Base-by-base conservation (phyloP, 163 green algal species). In the Volvox carteri region DNA sequence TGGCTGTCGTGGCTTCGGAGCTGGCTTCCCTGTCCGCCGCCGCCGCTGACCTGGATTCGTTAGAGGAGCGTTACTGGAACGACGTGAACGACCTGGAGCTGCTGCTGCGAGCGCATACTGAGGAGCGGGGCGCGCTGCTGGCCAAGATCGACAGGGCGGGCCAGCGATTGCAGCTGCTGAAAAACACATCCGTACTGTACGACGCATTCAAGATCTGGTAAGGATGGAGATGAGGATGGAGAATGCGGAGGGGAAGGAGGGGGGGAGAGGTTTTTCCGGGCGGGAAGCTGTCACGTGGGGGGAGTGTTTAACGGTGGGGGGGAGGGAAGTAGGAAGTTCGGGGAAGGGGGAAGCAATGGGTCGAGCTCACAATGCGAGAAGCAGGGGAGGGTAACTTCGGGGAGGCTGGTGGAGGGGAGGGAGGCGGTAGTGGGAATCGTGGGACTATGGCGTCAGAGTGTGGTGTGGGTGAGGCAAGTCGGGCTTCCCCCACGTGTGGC, bases 201-300 rank as follows among this genome's bases (percentile, higher is more conserved):
- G 96, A 98, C 78, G 94, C 95, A 1, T 99, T 99, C 84, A 94
- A 97, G 78, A 99, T 99, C 65, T 99, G 97, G 96, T 95, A 74
- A 9, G 92, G 37, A 23, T 21, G 70, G 70, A 3, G 39, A 19
- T 12, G 4, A 14, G 68, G 19, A 33, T 33, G 37, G 19, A 39
- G 68, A 52, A 39, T 28, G 8, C 30, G 65, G 19, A 37, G 58
- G 58, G 58, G 58, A 37, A 33, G 14, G 58, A 23, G 11, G 58
- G 58, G 58, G 9, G 58, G 58, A 37, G 58, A n/a, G n/a, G n/a
- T n/a, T n/a, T n/a, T n/a, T n/a, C n/a, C n/a, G n/a, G n/a, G n/a
- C n/a, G n/a, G n/a, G n/a, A n/a, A n/a, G n/a, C n/a, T n/a, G n/a
- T n/a, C n/a, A n/a, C n/a, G n/a, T n/a, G n/a, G n/a, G n/a, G n/a